These are phyloP conservation scores for Wickerhamiella kurtzmanii DNA, from an alignment of 805 yeast species.

Conservation along the genomic window DNA sequence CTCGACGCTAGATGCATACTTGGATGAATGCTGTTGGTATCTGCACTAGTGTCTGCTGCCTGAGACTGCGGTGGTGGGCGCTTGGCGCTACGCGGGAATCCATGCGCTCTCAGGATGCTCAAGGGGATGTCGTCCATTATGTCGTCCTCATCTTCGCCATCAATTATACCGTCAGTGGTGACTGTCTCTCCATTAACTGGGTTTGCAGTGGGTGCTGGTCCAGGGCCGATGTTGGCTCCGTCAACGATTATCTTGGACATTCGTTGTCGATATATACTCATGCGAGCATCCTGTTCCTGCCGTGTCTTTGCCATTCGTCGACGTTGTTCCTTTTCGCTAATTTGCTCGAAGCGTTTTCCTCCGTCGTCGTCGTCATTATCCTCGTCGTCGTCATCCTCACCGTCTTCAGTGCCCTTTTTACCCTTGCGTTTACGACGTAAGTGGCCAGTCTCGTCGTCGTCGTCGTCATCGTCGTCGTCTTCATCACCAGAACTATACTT, in stretches of 20 bases:
- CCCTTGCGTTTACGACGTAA: background rate
- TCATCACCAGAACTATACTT: background rate
- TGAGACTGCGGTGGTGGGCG: background rate
- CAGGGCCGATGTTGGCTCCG: slow-evolving; percentile 8
- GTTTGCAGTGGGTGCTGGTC: slow-evolving; percentile 14
- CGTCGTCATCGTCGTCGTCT: slow-evolving; percentile 1
- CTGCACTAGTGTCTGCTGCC: background rate
- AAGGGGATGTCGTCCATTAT: slow-evolving; percentile 30
- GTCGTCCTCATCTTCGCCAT: slow-evolving; percentile 24
- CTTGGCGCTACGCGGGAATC: slow-evolving; percentile 21
- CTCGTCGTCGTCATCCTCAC: slow-evolving; percentile 27
- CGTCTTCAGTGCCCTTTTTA: slow-evolving; percentile 3
- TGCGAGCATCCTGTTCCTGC: slow-evolving; percentile 28
- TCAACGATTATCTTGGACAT: slow-evolving; percentile 26
- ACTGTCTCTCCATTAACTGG: background rate
- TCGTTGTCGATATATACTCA: slow-evolving; percentile 30
- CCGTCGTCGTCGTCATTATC: slow-evolving; percentile 30
- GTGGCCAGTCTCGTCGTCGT: background rate
- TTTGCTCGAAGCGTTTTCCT: slow-evolving; percentile 26
- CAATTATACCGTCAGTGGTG: slow-evolving; percentile 8
- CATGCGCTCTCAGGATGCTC: slow-evolving; percentile 29
- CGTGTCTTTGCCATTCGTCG: slow-evolving; percentile 17
- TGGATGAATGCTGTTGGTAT: background rate
- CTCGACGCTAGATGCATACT: too few species aligned
- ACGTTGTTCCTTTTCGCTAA: slow-evolving; percentile 13